Conservation (phyloP, 805 yeast species). For the Ogataea trehaloabstinens region DNA sequence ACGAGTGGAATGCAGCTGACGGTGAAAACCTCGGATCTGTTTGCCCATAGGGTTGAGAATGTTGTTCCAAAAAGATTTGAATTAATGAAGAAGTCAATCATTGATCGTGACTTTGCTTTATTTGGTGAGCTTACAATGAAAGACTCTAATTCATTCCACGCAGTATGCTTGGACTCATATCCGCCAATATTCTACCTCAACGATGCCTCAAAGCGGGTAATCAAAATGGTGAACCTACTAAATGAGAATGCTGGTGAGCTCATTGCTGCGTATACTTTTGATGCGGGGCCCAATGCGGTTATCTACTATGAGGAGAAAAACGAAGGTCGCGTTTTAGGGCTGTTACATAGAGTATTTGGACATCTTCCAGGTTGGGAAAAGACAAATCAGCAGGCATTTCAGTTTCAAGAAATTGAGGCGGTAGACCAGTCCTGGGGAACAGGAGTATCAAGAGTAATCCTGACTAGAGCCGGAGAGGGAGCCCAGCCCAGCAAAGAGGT, state of each 20-base stretch:
- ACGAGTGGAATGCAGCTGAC: slow-evolving; percentile 97
- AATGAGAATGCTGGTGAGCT: slow-evolving; percentile 64
- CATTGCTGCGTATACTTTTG: slow-evolving; percentile 95
- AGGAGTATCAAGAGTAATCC: slow-evolving; percentile 81
- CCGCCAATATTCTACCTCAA: slow-evolving; percentile 96
- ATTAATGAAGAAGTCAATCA: slow-evolving; percentile 77
- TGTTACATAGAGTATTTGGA: slow-evolving; percentile 59
- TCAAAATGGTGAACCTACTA: slow-evolving; percentile 73
- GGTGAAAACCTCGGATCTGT: slow-evolving; percentile 83
- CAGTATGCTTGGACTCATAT: slow-evolving; percentile 91
- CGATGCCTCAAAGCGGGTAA: slow-evolving; percentile 82
- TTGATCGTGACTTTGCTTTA: slow-evolving; percentile 65
- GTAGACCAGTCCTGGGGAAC: slow-evolving; percentile 30
- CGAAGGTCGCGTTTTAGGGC: slow-evolving; percentile 70
- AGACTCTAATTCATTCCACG: slow-evolving; percentile 97
- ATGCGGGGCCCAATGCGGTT: slow-evolving; percentile 99
- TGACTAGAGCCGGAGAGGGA: slow-evolving; percentile 86
- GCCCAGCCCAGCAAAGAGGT: slow-evolving; percentile 62
- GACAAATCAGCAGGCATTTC: slow-evolving; percentile 15
- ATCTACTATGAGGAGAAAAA: slow-evolving; percentile 79
- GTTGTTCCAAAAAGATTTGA: slow-evolving; percentile 87
- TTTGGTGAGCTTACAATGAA: slow-evolving; percentile 93
- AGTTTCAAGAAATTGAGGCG: slow-evolving; percentile 25
- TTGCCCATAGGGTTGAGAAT: slow-evolving; percentile 68
- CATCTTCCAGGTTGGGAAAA: slow-evolving; percentile 68